Percentiles rank a stretch among this genome's conserved stretches.
Evolutionary conservation across 208 protist genomes (phyloP).

Genomic region (Leishmania mexicana): DNA sequence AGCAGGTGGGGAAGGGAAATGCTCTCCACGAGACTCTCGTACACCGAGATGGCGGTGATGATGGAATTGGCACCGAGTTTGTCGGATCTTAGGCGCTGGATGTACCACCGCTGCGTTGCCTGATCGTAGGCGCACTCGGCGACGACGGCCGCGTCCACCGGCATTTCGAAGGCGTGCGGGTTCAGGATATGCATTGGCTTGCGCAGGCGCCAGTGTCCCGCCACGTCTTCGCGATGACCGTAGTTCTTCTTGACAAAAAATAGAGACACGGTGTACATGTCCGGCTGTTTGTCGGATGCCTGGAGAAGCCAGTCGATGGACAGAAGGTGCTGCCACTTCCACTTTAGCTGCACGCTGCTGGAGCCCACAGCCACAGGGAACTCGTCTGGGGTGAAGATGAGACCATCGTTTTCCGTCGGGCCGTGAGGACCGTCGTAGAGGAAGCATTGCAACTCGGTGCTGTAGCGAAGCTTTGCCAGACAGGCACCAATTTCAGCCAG

Average conservation of each 20-base stretch:
- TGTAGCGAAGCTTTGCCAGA: slow-evolving; percentile 31
- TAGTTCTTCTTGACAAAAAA: slow-evolving; percentile 77
- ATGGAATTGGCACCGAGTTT: slow-evolving; percentile 79
- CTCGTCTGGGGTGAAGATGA: slow-evolving; percentile 79
- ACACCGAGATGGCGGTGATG: slow-evolving; percentile 78
- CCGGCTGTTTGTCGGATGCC: slow-evolving; percentile 27
- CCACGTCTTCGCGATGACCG: slow-evolving; percentile 55
- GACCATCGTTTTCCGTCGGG: slow-evolving; percentile 70
- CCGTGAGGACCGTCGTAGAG: slow-evolving; percentile 53
- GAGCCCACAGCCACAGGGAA: slow-evolving; percentile 68
- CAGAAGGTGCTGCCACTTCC: slow-evolving; percentile 80
- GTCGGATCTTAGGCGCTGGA: slow-evolving; percentile 70
- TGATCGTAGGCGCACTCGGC: slow-evolving; percentile 70
- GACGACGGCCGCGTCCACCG: slow-evolving; percentile 36
- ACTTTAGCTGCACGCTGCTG: slow-evolving; percentile 72
- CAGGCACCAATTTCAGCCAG: slow-evolving; percentile 41
- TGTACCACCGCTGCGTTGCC: slow-evolving; percentile 42
- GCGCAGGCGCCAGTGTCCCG: slow-evolving; percentile 56
- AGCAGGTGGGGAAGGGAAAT: slow-evolving; percentile 48
- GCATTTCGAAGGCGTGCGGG: slow-evolving; percentile 47
- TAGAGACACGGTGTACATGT: slow-evolving; percentile 53
- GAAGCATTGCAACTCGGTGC: slow-evolving; percentile 29
- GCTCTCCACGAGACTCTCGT: slow-evolving; percentile 78
- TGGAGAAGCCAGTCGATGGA: slow-evolving; percentile 74
- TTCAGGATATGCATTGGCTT: slow-evolving; percentile 54